Conservation (phyloP, 129 eudicot genomes). For the Chrysanthemum makinoi region DNA sequence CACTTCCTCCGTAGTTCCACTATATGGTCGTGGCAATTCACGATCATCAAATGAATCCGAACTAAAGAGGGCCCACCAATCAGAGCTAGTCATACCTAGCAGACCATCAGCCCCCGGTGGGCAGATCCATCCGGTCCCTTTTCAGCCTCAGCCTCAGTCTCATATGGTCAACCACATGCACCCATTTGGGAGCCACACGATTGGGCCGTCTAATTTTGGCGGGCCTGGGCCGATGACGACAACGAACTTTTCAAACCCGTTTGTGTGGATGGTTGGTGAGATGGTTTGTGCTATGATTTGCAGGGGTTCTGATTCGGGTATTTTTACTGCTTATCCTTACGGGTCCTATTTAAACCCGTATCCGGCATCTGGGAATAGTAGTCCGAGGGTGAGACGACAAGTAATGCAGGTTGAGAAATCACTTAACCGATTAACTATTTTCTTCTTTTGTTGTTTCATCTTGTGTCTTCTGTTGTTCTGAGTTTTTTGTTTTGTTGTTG, state of each 20-base stretch:
- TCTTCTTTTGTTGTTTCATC: slow-evolving; percentile 65
- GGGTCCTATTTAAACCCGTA: slow-evolving; percentile 35
- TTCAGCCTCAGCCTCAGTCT: slow-evolving; percentile 39
- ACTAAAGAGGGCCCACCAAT: slow-evolving; percentile 27
- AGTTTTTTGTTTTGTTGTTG: slow-evolving; percentile 21
- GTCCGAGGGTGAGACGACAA: slow-evolving; percentile 75
- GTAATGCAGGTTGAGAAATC: slow-evolving; percentile 77
- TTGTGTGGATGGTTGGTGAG: slow-evolving; percentile 69
- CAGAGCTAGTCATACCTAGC: slow-evolving; percentile 45
- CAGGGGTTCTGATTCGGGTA: slow-evolving; percentile 42
- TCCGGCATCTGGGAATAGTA: slow-evolving; percentile 29
- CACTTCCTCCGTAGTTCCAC: slow-evolving; percentile 61
- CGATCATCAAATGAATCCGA: slow-evolving; percentile 32
- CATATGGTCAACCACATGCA: slow-evolving; percentile 44
- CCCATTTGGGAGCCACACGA: slow-evolving; percentile 39
- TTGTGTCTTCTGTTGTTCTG: slow-evolving; percentile 81
- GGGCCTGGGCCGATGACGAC: slow-evolving; percentile 30
- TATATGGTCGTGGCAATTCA: slow-evolving; percentile 69
- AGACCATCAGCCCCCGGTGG: slow-evolving; percentile 64
- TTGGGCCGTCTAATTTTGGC: slow-evolving; percentile 27
- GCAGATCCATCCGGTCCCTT: slow-evolving; percentile 36
- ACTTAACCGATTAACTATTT: slow-evolving; percentile 67
- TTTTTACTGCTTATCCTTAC: slow-evolving; percentile 38
- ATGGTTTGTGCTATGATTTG: slow-evolving; percentile 61
- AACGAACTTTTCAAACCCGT: slow-evolving; percentile 45